Conservation (phyloP, 225 moss, liverwort and hornwort species). For the Thuidium tamariscinum region DNA sequence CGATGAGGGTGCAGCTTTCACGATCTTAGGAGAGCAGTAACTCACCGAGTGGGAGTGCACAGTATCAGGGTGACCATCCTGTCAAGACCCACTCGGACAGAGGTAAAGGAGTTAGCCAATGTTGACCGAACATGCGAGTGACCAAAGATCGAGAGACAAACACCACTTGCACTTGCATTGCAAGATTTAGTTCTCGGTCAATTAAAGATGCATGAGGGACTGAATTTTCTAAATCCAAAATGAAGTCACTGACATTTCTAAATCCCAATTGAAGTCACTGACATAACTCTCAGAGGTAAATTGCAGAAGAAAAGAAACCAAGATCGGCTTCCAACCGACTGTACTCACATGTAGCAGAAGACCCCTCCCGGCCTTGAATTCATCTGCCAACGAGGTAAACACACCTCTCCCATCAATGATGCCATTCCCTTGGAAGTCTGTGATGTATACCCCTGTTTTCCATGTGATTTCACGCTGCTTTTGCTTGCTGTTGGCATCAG, state of each 20-base stretch:
- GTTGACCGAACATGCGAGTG: neutral
- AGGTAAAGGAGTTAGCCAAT: neutral
- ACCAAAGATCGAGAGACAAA: neutral
- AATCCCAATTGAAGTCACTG: neutral
- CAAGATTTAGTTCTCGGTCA: neutral
- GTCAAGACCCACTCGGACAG: neutral
- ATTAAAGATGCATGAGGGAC: neutral
- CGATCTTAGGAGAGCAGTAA: neutral
- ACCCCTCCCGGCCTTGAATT: neutral
- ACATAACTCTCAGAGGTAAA: neutral
- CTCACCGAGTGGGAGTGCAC: conserved; percentile 8
- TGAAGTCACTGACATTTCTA: neutral
- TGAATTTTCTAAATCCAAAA: neutral
- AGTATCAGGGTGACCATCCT: conserved; percentile 1
- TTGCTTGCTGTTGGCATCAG: neutral
- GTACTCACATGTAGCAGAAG: conserved; percentile 1
- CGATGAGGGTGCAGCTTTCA: neutral
- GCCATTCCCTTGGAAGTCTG: neutral
- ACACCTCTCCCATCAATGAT: neutral
- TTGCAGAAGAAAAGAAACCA: neutral
- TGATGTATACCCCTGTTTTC: neutral
- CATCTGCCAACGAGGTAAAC: neutral
- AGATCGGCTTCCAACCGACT: neutral
- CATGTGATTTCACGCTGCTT: neutral
- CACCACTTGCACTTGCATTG: neutral